phyloP scores from a whole-genome alignment of 345 rosid genomes.

The Eucalyptus albens region DNA sequence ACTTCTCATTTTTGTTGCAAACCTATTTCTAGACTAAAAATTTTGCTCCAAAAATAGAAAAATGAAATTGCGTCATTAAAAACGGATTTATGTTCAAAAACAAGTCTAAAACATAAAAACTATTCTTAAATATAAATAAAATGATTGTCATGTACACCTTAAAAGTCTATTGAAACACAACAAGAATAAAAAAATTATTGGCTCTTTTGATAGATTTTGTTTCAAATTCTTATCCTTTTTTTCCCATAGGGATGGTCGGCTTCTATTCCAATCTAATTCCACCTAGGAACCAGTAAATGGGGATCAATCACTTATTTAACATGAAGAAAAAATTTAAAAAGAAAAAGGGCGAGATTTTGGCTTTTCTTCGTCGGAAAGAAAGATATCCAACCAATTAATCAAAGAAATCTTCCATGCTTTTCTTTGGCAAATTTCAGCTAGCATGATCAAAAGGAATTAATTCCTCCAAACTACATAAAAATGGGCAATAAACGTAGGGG shows the following conservation, averaged over 20 bases:
- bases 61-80: too few relatives aligned
- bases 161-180: rapidly evolving
- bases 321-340: too few relatives aligned
- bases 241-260: not conserved
- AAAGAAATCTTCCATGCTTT: not conserved
- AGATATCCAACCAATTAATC: not conserved
- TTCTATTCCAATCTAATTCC: rapidly evolving
- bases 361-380: not conserved
- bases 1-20: too few relatives aligned
- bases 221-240: too few relatives aligned
- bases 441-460: too few relatives aligned
- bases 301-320: not conserved
- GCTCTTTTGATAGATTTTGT: too few relatives aligned
- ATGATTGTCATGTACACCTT: too few relatives aligned
- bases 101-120: rapidly evolving
- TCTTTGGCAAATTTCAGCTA: not conserved
- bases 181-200: not conserved
- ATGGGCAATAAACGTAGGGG: not conserved
- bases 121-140: too few relatives aligned
- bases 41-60: rapidly evolving
- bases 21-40: too few relatives aligned
- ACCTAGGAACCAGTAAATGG: too few relatives aligned
- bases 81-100: rapidly evolving
- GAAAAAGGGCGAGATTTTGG: not conserved
- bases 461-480: too few relatives aligned